Base-by-base conservation (phyloP, 345 rosid genomes). In the Eucalyptus dawsonii region DNA sequence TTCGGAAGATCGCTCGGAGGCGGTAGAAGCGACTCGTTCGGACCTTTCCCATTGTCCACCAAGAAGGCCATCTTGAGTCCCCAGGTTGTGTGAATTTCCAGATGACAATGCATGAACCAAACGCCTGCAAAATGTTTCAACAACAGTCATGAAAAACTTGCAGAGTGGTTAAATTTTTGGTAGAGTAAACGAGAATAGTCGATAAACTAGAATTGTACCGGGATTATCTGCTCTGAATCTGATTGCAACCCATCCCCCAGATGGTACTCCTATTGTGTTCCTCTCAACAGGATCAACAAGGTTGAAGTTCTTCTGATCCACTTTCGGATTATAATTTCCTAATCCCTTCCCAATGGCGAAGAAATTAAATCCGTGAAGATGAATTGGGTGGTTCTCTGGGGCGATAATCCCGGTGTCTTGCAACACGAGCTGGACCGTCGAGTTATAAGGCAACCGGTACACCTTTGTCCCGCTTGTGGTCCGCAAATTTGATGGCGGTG, bases 211-310 rank as follows among this genome's bases (percentile, higher is more conserved):
- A 86, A 45, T 17, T n/a, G 53, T 94, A 97, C 99, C 99, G 65
- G 99, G 99, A 91, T 97, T 97, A 92, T 97, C 99, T 1, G 98
- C 98, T 56, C 62, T 24, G 12, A 56, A 56, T 9, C 62, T 56
- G 62, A 56, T 56, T 22, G 62, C 62, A 22, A 56, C 62, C 29
- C 62, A 56, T 56, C 62, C 62, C 11, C 62, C 62, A 56, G 62
- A 56, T 22, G 62, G 62, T 56, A 56, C 62, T 56, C 62, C 62
- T 56, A 56, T 56, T 22, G 62, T 56, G 62, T 56, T 56, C 62
- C 62, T 56, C 62, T 56, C 62, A 9, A 56, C 62, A 56, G 62
- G 62, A 56, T 56, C 62, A 10, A 56, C 62, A 56, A 56, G 62
- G 12, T 56, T 22, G 62, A 56, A 56, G 62, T 56, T 60, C 93